phyloP scores from a whole-genome alignment of 2,329 filamentous ascomycete species.

The Fusarium azukiicola region DNA sequence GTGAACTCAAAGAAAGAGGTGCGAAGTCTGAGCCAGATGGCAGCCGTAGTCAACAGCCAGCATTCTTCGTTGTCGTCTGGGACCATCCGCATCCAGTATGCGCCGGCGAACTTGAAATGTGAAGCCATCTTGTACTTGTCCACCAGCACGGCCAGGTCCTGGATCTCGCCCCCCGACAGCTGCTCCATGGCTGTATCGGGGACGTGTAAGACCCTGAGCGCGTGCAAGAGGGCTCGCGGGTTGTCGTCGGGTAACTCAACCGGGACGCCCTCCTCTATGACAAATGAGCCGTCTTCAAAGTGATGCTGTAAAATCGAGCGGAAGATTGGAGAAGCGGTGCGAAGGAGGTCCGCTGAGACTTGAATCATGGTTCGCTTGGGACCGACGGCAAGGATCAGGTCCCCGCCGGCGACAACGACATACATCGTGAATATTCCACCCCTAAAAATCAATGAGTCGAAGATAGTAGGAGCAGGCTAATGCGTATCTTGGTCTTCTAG shows the following conservation, averaged over 20 bases:
- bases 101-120: background rate
- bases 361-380: background rate
- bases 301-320: too few species aligned
- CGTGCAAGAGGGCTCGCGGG: background rate
- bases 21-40: constrained; percentile 9
- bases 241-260: background rate
- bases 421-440: background rate
- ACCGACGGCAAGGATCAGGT: constrained; percentile 22
- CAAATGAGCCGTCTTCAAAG: too few species aligned
- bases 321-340: background rate
- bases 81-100: background rate
- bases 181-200: constrained; percentile 1
- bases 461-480: background rate
- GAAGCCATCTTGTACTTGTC: constrained; percentile 6
- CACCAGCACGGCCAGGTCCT: background rate
- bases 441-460: background rate
- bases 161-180: background rate
- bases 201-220: background rate
- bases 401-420: background rate
- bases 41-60: constrained; percentile 16
- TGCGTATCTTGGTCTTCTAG: background rate
- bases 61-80: background rate
- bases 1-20: background rate
- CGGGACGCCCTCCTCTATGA: too few species aligned
- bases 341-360: constrained; percentile 6